phyloP scores from a whole-genome alignment of 306 rosid genomes.

The Inga leiocalycina region DNA sequence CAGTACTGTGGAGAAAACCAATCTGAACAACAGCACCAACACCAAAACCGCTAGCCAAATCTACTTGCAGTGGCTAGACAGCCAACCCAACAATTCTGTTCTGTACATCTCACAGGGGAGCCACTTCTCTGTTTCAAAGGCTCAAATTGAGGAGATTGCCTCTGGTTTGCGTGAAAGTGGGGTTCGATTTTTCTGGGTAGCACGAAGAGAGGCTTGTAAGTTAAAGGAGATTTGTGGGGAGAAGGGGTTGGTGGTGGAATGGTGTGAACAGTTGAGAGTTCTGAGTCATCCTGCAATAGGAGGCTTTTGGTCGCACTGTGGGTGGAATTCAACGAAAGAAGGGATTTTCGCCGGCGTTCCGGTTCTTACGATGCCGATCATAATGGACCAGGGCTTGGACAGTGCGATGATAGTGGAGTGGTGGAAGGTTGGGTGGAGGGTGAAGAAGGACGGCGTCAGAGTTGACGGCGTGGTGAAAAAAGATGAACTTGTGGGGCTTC shows the following conservation, averaged over 20 bases:
- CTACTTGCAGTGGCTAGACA: conserved; percentile 50
- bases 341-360: conserved; percentile 49
- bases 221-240: conserved; percentile 36
- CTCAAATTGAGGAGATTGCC: conserved; percentile 47
- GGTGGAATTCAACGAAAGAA: conserved; percentile 60
- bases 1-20: neutral
- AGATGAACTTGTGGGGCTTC: conserved; percentile 36
- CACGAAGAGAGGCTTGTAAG: conserved; percentile 29
- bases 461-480: conserved; percentile 21
- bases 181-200: conserved; percentile 38
- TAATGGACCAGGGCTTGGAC: conserved; percentile 45
- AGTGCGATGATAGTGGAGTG: conserved; percentile 51
- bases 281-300: conserved; percentile 44
- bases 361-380: conserved; percentile 40
- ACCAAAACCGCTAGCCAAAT: neutral
- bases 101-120: conserved; percentile 57
- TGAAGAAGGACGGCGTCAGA: conserved; percentile 12
- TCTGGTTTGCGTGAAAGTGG: conserved; percentile 33
- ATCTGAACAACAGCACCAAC: no score
- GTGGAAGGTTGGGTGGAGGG: conserved; percentile 50
- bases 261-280: conserved; percentile 64
- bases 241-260: conserved; percentile 37
- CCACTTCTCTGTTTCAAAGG: conserved; percentile 32
- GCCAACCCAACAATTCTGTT: conserved; percentile 43
- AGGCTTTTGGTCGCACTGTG: conserved; percentile 63